Base-by-base conservation (phyloP, 164 flowering plant species). In the Taxillus chinensis region DNA sequence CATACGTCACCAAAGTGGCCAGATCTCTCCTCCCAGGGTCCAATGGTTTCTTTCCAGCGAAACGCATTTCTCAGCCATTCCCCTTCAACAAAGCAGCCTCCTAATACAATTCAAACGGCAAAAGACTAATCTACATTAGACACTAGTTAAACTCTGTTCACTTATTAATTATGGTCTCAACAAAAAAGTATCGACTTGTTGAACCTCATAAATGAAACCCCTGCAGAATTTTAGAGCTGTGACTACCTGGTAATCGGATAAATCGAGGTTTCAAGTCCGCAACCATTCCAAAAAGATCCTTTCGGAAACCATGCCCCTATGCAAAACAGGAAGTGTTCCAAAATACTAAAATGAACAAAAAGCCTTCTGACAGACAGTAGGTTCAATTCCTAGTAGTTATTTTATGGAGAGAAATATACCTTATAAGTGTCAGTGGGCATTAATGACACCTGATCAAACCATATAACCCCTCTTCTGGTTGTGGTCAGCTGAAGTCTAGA, bases 1-100 rank as follows among this genome's bases (percentile, higher is more conserved):
- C 97, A 93, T 67, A 87, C 91, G 71, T 90, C 97, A 66, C 95
- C 95, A 69, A 83, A 86, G 75, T 90, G 99, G 17, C 97, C 97
- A 8, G 99, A 85, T 66, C 99, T 86, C 73, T 87, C 85, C 72
- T 90, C 95, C 99, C 97, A 90, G 8, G 96, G 88, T 58, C 97
- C 99, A 57, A 90, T 70, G 3, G 81, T 80, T 75, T 79, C 90
- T 77, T 82, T 93, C 97, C 97, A 93, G 27, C 92, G 87, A 67
- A 84, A 87, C 59, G 97, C 96, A 82, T 90, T 93, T 72, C 92
- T 79, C 74, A 90, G 71, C 87, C 87, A 82, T 37, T 79, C 88
- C 51, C 97, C 99, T 79, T 93, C 97, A 61, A 90, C 97, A 63
- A 81, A 93, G 66, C 90, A 83, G 45, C 99, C 99, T 72, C 98